phyloP scores from a whole-genome alignment of 495 filamentous ascomycete species.

The Penicillium silybi region DNA sequence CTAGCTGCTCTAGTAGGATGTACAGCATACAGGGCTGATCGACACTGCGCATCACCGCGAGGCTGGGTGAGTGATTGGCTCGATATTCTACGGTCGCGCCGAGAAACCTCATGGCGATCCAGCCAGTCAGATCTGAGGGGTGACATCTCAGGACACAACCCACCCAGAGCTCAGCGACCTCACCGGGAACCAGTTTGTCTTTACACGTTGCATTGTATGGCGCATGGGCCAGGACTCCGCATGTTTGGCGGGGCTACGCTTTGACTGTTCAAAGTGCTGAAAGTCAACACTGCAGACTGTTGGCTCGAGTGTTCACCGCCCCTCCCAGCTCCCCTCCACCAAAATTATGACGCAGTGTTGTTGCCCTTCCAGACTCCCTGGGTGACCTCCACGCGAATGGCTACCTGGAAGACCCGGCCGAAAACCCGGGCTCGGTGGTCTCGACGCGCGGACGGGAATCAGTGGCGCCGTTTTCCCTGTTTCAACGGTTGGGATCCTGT shows the following conservation, averaged over 20 bases:
- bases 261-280: conserved; percentile 3
- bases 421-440: background rate
- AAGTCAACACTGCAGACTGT: conserved; percentile 10
- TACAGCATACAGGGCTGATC: conserved; percentile 18
- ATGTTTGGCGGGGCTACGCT: conserved; percentile 15
- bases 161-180: background rate
- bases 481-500: conserved; percentile 3
- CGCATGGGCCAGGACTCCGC: conserved; percentile 8
- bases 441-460: conserved; percentile 4
- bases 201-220: background rate
- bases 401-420: background rate
- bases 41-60: conserved; percentile 17
- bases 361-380: background rate
- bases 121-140: conserved; percentile 1
- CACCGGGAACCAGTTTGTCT: background rate
- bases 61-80: conserved; percentile 26
- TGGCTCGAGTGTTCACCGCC: conserved; percentile 6
- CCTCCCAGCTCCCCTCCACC: background rate
- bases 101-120: conserved; percentile 3
- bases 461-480: conserved; percentile 4
- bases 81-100: conserved; percentile 29
- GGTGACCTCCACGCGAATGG: background rate
- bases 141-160: background rate
- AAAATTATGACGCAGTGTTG: background rate
- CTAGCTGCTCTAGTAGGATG: background rate